These are phyloP conservation scores for Tricholoma flavovirens DNA, from an alignment of 768 basidiomycete species.

Conservation along the genomic window DNA sequence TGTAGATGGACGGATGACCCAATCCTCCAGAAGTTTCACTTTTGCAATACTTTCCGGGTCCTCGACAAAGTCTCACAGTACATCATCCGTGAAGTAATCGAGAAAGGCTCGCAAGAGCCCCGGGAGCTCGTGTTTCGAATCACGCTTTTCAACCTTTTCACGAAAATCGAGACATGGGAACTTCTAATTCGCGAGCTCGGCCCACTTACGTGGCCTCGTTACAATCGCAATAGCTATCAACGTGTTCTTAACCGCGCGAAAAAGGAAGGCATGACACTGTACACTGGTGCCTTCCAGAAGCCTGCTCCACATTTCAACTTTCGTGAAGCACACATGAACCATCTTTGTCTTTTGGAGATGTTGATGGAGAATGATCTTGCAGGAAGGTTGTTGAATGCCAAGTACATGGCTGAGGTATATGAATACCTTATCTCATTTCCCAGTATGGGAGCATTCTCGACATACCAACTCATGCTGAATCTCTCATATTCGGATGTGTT, in stretches of 20 bases:
- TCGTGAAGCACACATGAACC: conserved; percentile 46
- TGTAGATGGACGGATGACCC: conserved; percentile 64
- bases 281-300: conserved; percentile 67
- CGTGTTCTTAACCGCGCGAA: conserved; percentile 42
- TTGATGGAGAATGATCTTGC: conserved; percentile 56
- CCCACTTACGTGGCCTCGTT: conserved; percentile 56
- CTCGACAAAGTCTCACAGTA: conserved; percentile 68
- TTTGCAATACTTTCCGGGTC: conserved; percentile 74
- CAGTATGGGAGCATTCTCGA: conserved; percentile 69
- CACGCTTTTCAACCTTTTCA: conserved; percentile 65
- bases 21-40: conserved; percentile 49
- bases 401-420: conserved; percentile 58
- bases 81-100: conserved; percentile 61
- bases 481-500: conserved; percentile 53
- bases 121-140: conserved; percentile 69
- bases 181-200: conserved; percentile 46
- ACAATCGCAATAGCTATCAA: conserved; percentile 47
- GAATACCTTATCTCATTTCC: conserved; percentile 55
- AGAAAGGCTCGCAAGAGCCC: conserved; percentile 55
- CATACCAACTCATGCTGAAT: conserved; percentile 61
- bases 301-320: conserved; percentile 55
- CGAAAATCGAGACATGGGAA: conserved; percentile 69
- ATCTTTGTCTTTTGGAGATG: conserved; percentile 54
- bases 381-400: conserved; percentile 38
- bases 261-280: conserved; percentile 40